A percentile compares a stretch with the other conserved stretches of the same genome.
Evolutionary conservation across 768 basidiomycete genomes (phyloP).

Genomic region (Xanthoconium stramineum): DNA sequence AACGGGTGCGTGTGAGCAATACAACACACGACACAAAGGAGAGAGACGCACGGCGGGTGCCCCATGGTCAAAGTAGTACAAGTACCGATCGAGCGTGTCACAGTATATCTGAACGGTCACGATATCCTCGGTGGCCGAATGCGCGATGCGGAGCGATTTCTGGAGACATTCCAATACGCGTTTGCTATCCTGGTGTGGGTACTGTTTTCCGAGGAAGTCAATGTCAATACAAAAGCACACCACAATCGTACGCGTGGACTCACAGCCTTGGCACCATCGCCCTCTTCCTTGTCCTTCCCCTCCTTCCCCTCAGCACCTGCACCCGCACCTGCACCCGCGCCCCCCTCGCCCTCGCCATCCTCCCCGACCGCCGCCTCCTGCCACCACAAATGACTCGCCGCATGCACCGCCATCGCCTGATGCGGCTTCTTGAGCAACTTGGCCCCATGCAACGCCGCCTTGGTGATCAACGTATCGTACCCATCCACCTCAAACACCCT

Average conservation of each 20-base stretch:
- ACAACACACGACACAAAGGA: too few relatives aligned
- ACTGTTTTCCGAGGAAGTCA: slow-evolving; percentile 32
- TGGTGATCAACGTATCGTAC: slow-evolving; percentile 96
- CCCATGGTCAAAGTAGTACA: slow-evolving; percentile 93
- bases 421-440: slow-evolving; percentile 98
- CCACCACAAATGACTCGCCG: slow-evolving; percentile 99
- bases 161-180: slow-evolving; percentile 97
- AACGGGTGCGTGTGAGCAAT: neutral
- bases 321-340: slow-evolving; percentile 10
- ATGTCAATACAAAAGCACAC: neutral
- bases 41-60: slow-evolving; percentile 74
- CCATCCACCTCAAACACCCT: slow-evolving; percentile 93
- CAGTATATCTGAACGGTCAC: slow-evolving; percentile 95
- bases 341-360: slow-evolving; percentile 35
- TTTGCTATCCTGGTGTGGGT: slow-evolving; percentile 91
- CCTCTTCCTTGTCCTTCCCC: slow-evolving; percentile 36
- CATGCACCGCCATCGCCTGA: slow-evolving; percentile 90
- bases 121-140: slow-evolving; percentile 94
- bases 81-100: slow-evolving; percentile 92
- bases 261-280: slow-evolving; percentile 52
- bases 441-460: slow-evolving; percentile 96
- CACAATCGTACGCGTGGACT: slow-evolving; percentile 33
- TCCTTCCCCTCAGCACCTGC: slow-evolving; percentile 5
- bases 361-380: slow-evolving; percentile 60
- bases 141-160: slow-evolving; percentile 93